phyloP scores from a whole-genome alignment of 2,329 filamentous ascomycete species.

The Nothophaeocryptopus gaeumannii region DNA sequence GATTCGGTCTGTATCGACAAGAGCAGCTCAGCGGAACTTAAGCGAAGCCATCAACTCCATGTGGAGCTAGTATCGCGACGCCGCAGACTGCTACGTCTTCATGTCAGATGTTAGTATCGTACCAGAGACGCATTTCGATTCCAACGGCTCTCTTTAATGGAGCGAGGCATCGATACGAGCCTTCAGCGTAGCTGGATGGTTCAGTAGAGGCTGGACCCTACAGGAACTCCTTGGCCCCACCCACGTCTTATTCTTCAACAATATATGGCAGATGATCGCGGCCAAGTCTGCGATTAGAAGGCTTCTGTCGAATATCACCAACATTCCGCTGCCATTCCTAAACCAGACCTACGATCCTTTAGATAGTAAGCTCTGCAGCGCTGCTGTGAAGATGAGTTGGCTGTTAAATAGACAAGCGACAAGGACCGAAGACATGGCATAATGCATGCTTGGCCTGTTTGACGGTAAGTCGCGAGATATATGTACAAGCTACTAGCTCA shows the following conservation, averaged over 20 bases:
- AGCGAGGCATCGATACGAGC: neutral
- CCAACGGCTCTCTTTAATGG: neutral
- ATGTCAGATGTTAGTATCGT: conserved; percentile 5
- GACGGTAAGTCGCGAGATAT: conserved; percentile 7
- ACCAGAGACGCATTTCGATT: neutral
- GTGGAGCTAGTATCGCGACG: conserved; percentile 20
- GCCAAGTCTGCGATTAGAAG: neutral
- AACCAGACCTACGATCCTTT: neutral
- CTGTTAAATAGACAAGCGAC: conserved; percentile 14
- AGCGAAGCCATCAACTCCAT: conserved; percentile 22
- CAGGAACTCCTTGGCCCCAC: conserved; percentile 6
- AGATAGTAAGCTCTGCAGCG: conserved; percentile 1
- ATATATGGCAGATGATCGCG: neutral
- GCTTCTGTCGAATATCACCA: conserved; percentile 1
- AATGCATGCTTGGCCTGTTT: conserved; percentile 2
- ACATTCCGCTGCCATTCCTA: conserved; percentile 2
- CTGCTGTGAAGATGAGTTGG: conserved; percentile 23
- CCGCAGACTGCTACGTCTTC: conserved; percentile 17
- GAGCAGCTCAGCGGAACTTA: conserved; percentile 13
- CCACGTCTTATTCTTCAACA: conserved; percentile 1
- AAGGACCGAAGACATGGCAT: neutral
- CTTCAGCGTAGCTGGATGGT: conserved; percentile 1
- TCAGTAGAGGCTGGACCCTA: conserved; percentile 6
- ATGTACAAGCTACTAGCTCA: no score
- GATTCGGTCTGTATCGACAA: conserved; percentile 26